phyloP scores from a whole-genome alignment of 441 rosid species.

The Lepidium campestre region DNA sequence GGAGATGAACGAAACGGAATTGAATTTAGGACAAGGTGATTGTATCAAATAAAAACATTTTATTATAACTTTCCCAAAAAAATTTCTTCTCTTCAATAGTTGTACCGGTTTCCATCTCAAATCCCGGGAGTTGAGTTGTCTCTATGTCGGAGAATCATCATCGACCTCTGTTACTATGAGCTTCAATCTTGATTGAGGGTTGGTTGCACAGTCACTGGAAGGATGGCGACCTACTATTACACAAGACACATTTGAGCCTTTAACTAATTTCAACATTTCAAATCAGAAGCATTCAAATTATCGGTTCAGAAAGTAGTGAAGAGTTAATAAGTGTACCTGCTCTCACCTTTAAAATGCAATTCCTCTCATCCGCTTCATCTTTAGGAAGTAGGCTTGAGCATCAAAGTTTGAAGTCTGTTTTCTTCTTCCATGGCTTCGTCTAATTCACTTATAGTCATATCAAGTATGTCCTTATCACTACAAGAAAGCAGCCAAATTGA shows the following conservation, averaged over 20 bases:
- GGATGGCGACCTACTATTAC: constrained; percentile 41
- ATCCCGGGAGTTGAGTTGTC: constrained; percentile 24
- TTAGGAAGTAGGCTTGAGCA: constrained; percentile 78
- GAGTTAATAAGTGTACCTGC: constrained; percentile 50
- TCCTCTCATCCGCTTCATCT: constrained; percentile 96
- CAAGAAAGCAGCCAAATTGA: no score
- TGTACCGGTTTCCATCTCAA: constrained; percentile 26
- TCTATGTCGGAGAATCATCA: constrained; percentile 35
- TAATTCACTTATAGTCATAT: constrained; percentile 70
- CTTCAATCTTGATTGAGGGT: constrained; percentile 38
- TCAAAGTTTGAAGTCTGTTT: constrained; percentile 60
- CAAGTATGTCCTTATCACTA: constrained; percentile 70
- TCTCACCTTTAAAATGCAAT: constrained; percentile 93
- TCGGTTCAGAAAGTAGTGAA: background rate
- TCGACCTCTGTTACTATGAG: constrained; percentile 22
- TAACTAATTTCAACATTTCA: constrained; percentile 8
- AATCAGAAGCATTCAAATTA: background rate
- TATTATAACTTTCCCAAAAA: constrained; percentile 19
- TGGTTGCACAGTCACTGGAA: constrained; percentile 42
- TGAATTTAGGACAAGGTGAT: no score
- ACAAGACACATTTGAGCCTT: constrained; percentile 28
- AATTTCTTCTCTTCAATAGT: background rate
- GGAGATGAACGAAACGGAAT: no score
- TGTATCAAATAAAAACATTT: background rate
- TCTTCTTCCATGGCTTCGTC: constrained; percentile 52